Base-by-base conservation (phyloP, 2,329 filamentous ascomycete genomes). In the Penicillium sp. region DNA sequence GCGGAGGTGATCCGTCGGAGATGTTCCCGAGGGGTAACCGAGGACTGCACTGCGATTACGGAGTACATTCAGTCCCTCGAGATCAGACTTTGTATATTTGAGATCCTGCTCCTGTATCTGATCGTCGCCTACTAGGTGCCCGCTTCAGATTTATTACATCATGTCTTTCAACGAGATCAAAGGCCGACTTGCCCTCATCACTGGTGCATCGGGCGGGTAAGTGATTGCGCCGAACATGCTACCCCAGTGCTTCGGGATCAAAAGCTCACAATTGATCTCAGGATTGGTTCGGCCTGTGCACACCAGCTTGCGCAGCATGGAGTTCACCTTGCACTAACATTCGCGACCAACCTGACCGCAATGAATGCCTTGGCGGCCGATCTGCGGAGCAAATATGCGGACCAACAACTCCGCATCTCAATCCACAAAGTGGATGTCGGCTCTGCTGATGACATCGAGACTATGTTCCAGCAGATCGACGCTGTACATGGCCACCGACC, bases 171-270 rank as follows among this genome's bases (percentile, higher is more conserved):
- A 79, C 55, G 71, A 77, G 40, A 69, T 83, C 50, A 69, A 69
- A 33, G 79, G 79, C 49, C 72, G 77, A 43, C 66, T 83, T 36
- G 81, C 80, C 37, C 72, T 84, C 8, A 75, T 84, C 39, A 84
- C 81, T 2, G 81, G 81, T 36, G 81, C 80, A 39, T 83, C 80
- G 44, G 80, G 80, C 59, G 80, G 81, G 80, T 81, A 68, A 65
- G 68, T 57, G 30, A 11, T 38, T 28, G n/a, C 31, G 36, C 19
- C 19, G 1, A 13, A 14, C 22, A 29, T n/a, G 10, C 14, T 18
- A 38, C 22, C 7, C 19, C 35, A 22, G 41, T 9, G 16, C 10
- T 6, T 6, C 22, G 30, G 11, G 7, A 40, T 31, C 14, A 37
- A 49, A 50, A 41, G 61, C 42, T 45, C 3, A 45, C 16, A 22